phyloP scores from a whole-genome alignment of 495 filamentous ascomycete genomes.

The Penicillium angulare region DNA sequence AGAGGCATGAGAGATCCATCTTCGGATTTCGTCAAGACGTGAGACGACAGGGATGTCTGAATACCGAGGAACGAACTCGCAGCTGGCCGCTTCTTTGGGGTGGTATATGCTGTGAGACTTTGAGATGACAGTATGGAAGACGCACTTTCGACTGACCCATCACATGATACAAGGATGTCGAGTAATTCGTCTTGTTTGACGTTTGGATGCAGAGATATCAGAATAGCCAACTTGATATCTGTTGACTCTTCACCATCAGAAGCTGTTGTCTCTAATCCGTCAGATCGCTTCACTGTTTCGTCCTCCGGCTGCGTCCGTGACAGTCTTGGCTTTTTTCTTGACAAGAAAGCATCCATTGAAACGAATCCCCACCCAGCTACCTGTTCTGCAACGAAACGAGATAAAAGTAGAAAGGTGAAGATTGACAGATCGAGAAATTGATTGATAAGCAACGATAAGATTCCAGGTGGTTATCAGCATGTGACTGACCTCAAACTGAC shows the following conservation, averaged over 20 bases:
- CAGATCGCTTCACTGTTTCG: neutral
- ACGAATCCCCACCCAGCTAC: neutral
- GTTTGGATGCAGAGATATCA: conserved; percentile 71
- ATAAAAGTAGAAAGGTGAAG: neutral
- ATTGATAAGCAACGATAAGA: conserved; percentile 7
- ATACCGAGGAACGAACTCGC: conserved; percentile 22
- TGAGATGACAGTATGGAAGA: conserved; percentile 46
- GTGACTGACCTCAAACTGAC: conserved; percentile 34
- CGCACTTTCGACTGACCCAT: conserved; percentile 71
- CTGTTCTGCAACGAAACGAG: neutral
- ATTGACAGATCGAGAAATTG: neutral
- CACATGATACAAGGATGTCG: conserved; percentile 71
- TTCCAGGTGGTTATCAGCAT: conserved; percentile 28
- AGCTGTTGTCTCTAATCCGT: neutral
- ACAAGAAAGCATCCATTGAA: conserved; percentile 58
- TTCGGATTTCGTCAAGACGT: conserved; percentile 32
- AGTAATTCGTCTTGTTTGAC: conserved; percentile 65
- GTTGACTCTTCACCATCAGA: conserved; percentile 67
- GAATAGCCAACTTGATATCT: conserved; percentile 81
- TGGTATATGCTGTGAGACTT: neutral
- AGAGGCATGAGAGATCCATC: conserved; percentile 26
- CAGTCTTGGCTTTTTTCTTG: conserved; percentile 48
- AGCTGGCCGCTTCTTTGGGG: conserved; percentile 31
- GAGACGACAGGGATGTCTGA: conserved; percentile 46
- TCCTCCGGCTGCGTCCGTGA: conserved; percentile 13